These are phyloP conservation scores for Cornus suecica DNA, from an alignment of 148 eudicot species.

Conservation along the genomic window DNA sequence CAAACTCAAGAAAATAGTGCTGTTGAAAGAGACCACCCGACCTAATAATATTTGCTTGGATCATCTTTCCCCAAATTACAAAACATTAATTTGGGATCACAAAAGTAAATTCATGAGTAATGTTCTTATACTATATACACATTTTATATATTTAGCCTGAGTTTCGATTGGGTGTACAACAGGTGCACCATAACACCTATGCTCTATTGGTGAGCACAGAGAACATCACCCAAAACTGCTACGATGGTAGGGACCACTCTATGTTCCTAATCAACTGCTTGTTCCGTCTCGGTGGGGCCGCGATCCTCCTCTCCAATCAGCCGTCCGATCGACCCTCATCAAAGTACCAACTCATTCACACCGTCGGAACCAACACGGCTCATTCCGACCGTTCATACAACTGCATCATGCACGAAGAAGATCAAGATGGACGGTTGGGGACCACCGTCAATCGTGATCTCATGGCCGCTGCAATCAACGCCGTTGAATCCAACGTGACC, in stretches of 20 bases:
- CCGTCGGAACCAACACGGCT: constrained; percentile 21
- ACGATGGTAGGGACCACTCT: not conserved
- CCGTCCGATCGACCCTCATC: constrained; percentile 8
- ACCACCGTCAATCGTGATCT: constrained; percentile 19
- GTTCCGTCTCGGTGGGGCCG: constrained; percentile 29
- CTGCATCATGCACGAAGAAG: constrained; percentile 32
- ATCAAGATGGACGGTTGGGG: constrained; percentile 17
- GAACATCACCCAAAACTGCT: constrained; percentile 7
- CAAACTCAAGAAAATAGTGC: no score
- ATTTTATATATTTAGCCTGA: no score
- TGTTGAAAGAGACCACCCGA: no score
- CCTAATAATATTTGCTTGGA: no score
- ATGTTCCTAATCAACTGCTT: constrained; percentile 18
- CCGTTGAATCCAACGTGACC: constrained; percentile 19
- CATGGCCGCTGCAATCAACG: constrained; percentile 17
- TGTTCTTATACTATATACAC: no score
- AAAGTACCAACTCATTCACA: constrained; percentile 30
- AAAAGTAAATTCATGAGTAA: no score
- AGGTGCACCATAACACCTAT: not conserved
- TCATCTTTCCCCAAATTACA: no score
- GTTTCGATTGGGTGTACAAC: not conserved
- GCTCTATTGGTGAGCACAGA: not conserved
- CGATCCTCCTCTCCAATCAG: constrained; percentile 25
- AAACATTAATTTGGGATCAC: no score
- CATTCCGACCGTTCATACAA: constrained; percentile 25